Base-by-base conservation (phyloP, 2,329 filamentous ascomycete genomes). In the Aspergillus phoenicis region DNA sequence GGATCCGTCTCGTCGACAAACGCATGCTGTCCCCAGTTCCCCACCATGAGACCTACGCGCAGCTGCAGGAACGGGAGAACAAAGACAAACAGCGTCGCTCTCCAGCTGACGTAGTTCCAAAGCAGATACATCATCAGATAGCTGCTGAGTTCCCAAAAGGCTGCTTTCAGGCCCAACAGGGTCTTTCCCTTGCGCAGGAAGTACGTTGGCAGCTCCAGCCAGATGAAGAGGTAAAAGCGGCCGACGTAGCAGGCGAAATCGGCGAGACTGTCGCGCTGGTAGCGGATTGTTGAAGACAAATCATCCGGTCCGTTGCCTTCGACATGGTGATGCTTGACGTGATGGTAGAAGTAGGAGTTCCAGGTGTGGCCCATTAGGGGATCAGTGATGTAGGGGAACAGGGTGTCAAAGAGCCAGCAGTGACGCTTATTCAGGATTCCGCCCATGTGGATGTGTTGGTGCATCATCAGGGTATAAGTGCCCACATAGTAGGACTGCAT, bases 321-420 rank as follows among this genome's bases (percentile, higher is more conserved):
- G 58, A 93, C 87, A 66, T 94, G 91, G 71, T 94, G 91, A 71
- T 93, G 90, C 80, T 94, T 94, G 71, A 93, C 89, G 70, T 94
- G 91, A 71, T 94, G 91, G 71, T 92, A 93, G 73, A 85, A 94
- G 77, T 94, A 94, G 2, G 88, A 89, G 77, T 94, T 91, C 89
- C 90, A 93, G 0, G 90, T 93, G 70, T 94, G 91, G 10, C 91
- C 91, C 85, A 92, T 89, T 59, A 94, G 76, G 0, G 90, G 90
- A 66, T 93, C 89, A 10, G 86, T 80, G 43, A 93, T 74, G 71
- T 92, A 94, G 0, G 91, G 91, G 67, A 93, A 93, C 1, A 82
- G 56, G 5, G 76, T 71, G 70, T 94, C 91, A 61, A 93, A 75
- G 30, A 83, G 69, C 36, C 78, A 76, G 57, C 83, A 85, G 7